Percentiles rank a stretch among this genome's conserved stretches.
These are phyloP conservation scores for Neocatenulostroma microsporum DNA, from an alignment of 2,329 filamentous ascomycete species.

Conservation along the genomic window DNA sequence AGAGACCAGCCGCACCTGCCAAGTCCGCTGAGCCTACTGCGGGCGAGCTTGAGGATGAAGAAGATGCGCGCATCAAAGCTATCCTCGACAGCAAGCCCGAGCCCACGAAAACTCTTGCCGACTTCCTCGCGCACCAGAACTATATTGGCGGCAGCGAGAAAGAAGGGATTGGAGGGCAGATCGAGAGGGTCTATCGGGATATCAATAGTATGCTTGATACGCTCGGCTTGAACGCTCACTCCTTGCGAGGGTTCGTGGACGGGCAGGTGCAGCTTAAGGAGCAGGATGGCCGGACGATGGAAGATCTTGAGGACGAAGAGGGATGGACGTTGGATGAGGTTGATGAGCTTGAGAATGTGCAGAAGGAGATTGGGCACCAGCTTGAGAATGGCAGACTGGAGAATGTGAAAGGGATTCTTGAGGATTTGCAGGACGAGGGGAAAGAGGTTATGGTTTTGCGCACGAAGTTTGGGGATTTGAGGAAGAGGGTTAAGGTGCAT, in stretches of 20 bases:
- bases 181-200: constrained; percentile 58
- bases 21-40: constrained; percentile 34
- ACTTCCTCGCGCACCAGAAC: constrained; percentile 55
- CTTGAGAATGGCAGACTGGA: constrained; percentile 63
- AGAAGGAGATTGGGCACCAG: constrained; percentile 51
- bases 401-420: constrained; percentile 60
- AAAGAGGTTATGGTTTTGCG: constrained; percentile 65
- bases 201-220: constrained; percentile 94
- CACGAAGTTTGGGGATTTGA: constrained; percentile 68
- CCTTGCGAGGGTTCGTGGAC: constrained; percentile 51
- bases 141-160: constrained; percentile 34
- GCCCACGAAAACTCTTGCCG: constrained; percentile 55
- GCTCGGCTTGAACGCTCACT: constrained; percentile 75
- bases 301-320: constrained; percentile 50
- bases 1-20: constrained; percentile 23
- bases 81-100: constrained; percentile 54
- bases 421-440: constrained; percentile 55
- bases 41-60: constrained; percentile 54
- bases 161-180: constrained; percentile 38
- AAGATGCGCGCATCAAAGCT: constrained; percentile 60
- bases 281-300: constrained; percentile 45
- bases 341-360: constrained; percentile 51
- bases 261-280: constrained; percentile 54
- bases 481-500: constrained; percentile 62
- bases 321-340: constrained; percentile 73